phyloP scores from a whole-genome alignment of 2,329 filamentous ascomycete species.

The Penicillium olsonii region DNA sequence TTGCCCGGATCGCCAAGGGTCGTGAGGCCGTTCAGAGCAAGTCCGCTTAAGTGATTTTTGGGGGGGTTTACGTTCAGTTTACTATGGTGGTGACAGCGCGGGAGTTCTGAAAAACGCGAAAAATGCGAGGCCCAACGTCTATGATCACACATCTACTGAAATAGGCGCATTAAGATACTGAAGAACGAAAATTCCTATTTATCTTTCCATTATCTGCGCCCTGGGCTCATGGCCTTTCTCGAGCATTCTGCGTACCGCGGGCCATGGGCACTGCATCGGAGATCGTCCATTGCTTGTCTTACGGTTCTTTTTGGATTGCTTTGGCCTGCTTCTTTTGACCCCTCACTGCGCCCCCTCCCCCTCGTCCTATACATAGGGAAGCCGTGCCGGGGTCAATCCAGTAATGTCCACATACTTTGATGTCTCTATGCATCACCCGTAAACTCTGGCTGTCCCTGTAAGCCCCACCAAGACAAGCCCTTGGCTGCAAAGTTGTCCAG shows the following conservation, averaged over 20 bases:
- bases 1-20: conserved; percentile 50
- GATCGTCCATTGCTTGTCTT: background rate
- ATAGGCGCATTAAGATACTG: background rate
- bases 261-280: too few relatives aligned
- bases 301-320: too few relatives aligned
- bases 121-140: background rate
- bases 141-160: background rate
- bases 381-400: too few relatives aligned
- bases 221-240: background rate
- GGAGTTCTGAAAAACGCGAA: background rate
- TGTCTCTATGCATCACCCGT: too few relatives aligned
- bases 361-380: too few relatives aligned
- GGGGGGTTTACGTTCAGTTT: conserved; percentile 58
- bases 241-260: background rate
- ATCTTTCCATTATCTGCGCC: conserved; percentile 8
- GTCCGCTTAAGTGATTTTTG: conserved; percentile 61
- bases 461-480: too few relatives aligned
- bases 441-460: too few relatives aligned
- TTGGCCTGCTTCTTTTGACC: too few relatives aligned
- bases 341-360: too few relatives aligned
- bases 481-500: too few relatives aligned
- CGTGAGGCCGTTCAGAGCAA: conserved; percentile 58
- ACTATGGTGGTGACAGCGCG: background rate
- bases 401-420: too few relatives aligned
- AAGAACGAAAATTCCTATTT: conserved; percentile 1